phyloP scores from a whole-genome alignment of 129 eudicot genomes.

The Flaveria robusta region DNA sequence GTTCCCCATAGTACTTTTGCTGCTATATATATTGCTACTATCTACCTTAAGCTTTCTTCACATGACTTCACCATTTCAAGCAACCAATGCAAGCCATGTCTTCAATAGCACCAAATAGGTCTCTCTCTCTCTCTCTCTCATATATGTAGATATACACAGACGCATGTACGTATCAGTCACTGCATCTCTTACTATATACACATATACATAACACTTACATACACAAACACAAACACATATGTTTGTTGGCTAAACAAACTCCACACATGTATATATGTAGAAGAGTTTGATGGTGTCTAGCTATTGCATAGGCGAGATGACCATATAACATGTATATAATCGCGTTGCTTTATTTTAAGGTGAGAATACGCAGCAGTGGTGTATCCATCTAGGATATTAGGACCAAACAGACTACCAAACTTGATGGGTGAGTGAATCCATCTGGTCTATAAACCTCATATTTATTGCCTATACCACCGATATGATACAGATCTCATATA shows the following conservation, averaged over 20 bases:
- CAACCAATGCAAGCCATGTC: not conserved
- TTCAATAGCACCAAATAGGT: not conserved
- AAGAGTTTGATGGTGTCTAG: not conserved
- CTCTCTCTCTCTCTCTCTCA: constrained; percentile 8
- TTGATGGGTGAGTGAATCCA: too few species aligned
- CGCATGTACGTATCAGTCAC: too few species aligned
- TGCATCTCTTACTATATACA: too few species aligned
- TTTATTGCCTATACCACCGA: too few species aligned
- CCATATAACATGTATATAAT: too few species aligned
- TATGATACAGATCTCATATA: too few species aligned
- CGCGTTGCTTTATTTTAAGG: too few species aligned
- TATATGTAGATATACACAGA: not conserved
- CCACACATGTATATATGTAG: not conserved
- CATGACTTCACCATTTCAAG: constrained; percentile 2
- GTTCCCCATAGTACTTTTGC: not conserved
- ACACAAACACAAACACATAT: too few species aligned
- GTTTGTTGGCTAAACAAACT: not conserved
- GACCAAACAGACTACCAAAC: too few species aligned
- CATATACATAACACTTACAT: not conserved
- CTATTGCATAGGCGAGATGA: not conserved
- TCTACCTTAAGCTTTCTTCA: not conserved
- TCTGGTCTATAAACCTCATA: too few species aligned
- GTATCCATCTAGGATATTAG: too few species aligned
- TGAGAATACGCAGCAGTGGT: too few species aligned
- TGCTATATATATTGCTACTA: not conserved